Base-by-base conservation (phyloP, 2,329 filamentous ascomycete genomes). In the Thielaviopsis populi region DNA sequence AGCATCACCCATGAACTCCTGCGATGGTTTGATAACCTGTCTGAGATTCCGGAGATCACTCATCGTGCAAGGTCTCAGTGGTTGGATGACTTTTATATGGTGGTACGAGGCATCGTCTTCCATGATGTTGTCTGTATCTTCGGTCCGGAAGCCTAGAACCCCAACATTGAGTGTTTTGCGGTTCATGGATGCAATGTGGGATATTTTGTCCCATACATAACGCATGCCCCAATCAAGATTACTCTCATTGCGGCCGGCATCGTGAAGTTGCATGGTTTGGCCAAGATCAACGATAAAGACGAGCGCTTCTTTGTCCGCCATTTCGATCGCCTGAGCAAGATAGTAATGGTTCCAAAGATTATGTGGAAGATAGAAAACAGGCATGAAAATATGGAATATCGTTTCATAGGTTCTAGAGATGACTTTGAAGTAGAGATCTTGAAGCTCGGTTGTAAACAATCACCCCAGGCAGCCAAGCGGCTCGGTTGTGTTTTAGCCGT, bases 221-320 rank as follows among this genome's bases (percentile, higher is more conserved):
- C 84, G 83, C 83, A 97, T 85, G 59, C 84, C 83, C 84, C 87
- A 99, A 66, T 96, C 89, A 19, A 99, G 81, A 72, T 97, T 88
- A 2, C 87, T 87, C 72, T 92, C 83, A 22, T 77, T 72, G 68
- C 94, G 84, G 30, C 87, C 89, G 75, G 83, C 80, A 69, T 84
- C 82, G 69, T 78, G 81, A 71, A 87, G 78, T 65, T 80, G 86
- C 88, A 95, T 96, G n/a, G 91, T 88, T 70, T 77, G 79, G 65
- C 91, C 91, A 27, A 96, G 78, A 75, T 99, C 94, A 66, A 99
- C 76, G 69, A 99, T 87, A 74, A 94, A 99, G 53, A 97, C 83
- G 0, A 87, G 94, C 8, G 91, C 90, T 77, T 97, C 90, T 73
- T 99, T 99, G 67, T 88, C 85, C 11, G 91, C 87, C 92, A 97